These are phyloP conservation scores for Solanum sitiens DNA, from an alignment of 257 asterid genomes.

Conservation along the genomic window DNA sequence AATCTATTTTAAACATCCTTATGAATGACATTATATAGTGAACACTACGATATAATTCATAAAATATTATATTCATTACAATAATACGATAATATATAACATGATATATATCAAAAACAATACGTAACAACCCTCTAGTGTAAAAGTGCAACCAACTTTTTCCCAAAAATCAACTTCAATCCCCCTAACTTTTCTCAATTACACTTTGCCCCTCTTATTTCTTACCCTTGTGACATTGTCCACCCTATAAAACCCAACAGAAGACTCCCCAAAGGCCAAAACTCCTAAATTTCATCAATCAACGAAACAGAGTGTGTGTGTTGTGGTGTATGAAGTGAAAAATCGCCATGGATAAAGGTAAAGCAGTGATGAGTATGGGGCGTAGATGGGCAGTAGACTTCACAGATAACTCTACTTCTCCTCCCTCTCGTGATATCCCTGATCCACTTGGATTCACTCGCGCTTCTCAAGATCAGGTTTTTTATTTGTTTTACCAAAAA, in stretches of 20 bases:
- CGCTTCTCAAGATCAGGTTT: conserved; percentile 83
- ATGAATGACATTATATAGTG: background rate
- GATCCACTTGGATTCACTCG: conserved; percentile 90
- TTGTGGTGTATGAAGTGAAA: background rate
- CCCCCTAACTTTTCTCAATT: background rate
- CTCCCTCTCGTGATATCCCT: conserved; percentile 70
- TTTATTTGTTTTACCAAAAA: background rate
- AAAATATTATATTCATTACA: too few relatives aligned
- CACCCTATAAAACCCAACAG: background rate
- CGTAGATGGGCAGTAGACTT: conserved; percentile 90
- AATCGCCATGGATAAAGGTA: conserved; percentile 60
- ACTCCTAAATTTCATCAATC: background rate
- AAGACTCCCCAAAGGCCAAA: background rate
- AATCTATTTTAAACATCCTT: too few relatives aligned
- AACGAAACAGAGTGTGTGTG: background rate
- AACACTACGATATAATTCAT: background rate
- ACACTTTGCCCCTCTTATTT: background rate
- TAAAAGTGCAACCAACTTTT: too few relatives aligned
- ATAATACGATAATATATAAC: background rate
- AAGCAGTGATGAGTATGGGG: conserved; percentile 65
- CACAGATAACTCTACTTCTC: conserved; percentile 64
- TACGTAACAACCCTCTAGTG: background rate
- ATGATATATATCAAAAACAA: too few relatives aligned
- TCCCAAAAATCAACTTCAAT: background rate
- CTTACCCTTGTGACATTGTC: background rate